phyloP scores from a whole-genome alignment of 208 protist genomes.

The Wallacemonas sp. region DNA sequence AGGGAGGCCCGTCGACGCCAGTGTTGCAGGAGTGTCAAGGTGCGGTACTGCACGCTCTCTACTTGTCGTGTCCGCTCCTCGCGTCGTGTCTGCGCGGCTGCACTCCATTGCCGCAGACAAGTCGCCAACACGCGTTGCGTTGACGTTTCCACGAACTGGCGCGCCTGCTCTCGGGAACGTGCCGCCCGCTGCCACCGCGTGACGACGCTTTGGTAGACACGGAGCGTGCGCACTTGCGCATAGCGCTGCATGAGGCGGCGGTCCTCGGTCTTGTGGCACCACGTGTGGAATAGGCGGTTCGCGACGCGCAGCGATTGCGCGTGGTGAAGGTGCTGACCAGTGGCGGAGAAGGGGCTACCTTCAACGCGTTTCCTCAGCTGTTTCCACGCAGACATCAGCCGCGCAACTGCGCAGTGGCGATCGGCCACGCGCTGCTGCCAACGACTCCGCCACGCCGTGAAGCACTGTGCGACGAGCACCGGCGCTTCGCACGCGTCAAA shows the following conservation, averaged over 20 bases:
- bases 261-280: background rate
- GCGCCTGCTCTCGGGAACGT: background rate
- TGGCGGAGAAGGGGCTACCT: background rate
- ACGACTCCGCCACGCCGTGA: conserved; percentile 5
- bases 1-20: conserved; percentile 10
- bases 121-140: background rate
- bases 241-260: background rate
- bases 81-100: background rate
- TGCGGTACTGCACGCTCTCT: background rate
- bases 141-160: background rate
- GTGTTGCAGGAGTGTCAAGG: background rate
- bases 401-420: background rate
- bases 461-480: conserved; percentile 3
- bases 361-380: background rate
- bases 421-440: background rate
- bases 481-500: background rate
- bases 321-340: background rate
- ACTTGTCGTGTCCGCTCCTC: background rate
- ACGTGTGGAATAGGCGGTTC: background rate
- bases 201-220: background rate
- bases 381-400: too few relatives aligned
- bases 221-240: background rate
- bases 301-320: background rate
- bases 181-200: background rate
- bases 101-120: background rate